Evolutionary conservation across 805 yeast genomes (phyloP).

Genomic region (Suhomyces sp.): DNA sequence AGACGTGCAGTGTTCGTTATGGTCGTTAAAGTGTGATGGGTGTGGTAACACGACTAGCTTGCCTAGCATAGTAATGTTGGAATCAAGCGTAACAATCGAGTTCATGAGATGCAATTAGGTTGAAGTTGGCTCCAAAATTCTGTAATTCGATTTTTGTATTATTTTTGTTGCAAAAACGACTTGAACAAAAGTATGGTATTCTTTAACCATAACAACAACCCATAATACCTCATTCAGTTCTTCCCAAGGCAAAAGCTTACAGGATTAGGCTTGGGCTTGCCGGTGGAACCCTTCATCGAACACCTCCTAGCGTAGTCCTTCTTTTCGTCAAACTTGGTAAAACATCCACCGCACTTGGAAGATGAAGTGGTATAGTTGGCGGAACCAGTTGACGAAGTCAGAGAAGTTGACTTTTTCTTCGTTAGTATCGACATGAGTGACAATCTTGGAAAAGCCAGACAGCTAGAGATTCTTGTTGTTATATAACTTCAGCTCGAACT

Average conservation of each 20-base stretch:
- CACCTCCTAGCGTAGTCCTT: constrained; percentile 45
- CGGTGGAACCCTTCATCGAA: constrained; percentile 22
- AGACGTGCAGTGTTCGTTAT: background rate
- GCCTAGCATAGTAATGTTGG: background rate
- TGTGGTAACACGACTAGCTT: background rate
- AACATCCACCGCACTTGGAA: constrained; percentile 3
- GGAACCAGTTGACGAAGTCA: constrained; percentile 1
- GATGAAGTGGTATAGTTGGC: constrained; percentile 3
- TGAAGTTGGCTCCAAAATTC: background rate
- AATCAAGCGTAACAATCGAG: background rate
- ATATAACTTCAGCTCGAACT: background rate
- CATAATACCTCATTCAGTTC: constrained; percentile 9
- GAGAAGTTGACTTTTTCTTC: constrained; percentile 6
- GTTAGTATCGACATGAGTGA: constrained; percentile 6
- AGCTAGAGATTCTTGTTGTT: background rate
- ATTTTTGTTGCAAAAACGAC: background rate
- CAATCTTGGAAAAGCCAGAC: background rate
- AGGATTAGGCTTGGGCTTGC: constrained; percentile 17
- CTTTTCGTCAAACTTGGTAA: constrained; percentile 41
- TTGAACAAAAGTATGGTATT: background rate
- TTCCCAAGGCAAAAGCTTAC: constrained; percentile 42
- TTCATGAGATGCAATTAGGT: background rate
- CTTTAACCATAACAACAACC: background rate
- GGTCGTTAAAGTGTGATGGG: background rate
- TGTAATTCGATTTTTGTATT: background rate